Base-by-base conservation (phyloP, 768 basidiomycete species). In the Tubosaeta sp. region DNA sequence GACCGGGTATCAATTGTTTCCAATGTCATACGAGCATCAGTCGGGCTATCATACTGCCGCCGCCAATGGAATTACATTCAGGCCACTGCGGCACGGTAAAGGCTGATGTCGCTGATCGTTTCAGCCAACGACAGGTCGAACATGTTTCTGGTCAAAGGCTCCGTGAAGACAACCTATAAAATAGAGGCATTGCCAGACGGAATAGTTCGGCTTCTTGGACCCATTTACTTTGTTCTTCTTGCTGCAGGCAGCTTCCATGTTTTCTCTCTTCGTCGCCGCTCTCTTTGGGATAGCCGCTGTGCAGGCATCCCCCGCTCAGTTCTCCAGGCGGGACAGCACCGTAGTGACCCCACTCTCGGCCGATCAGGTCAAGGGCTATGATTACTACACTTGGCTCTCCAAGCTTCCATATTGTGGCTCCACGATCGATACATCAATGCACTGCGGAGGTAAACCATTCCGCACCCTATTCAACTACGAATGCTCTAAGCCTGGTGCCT, bases 371-470 rank as follows among this genome's bases (percentile, higher is more conserved):
- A 52, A 68, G 6, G 22, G 63, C 4, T 82, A 72, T 65, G 71
- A 58, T 25, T 71, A 79, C 0, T 83, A 74, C 64, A 74, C 77
- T 6, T 67, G 67, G 55, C 81, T 75, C 56, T 76, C 81, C 0
- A 70, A 72, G 31, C 69, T 78, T 4, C 78, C 71, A 8, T 78
- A 77, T 60, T 83, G 82, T 51, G 27, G 54, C 8, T 63, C 77
- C 0, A 56, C 69, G 5, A 38, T 57, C 22, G 75, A 72, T 24
- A 52, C 68, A 12, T 83, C 81, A 79, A 67, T 27, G 27, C 6
- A 67, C 30, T 83, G 81, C 63, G 82, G 82, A 62, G 58, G 80
- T 79, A 55, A 56, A 64, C 60, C 11, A 16, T 41, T 21, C 6
- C 29, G 7, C 32, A 16, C 34, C 3, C 11, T 29, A 10, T 9